Conservation (phyloP, 2,329 filamentous ascomycete species). For the Aspergillus cejpii region DNA sequence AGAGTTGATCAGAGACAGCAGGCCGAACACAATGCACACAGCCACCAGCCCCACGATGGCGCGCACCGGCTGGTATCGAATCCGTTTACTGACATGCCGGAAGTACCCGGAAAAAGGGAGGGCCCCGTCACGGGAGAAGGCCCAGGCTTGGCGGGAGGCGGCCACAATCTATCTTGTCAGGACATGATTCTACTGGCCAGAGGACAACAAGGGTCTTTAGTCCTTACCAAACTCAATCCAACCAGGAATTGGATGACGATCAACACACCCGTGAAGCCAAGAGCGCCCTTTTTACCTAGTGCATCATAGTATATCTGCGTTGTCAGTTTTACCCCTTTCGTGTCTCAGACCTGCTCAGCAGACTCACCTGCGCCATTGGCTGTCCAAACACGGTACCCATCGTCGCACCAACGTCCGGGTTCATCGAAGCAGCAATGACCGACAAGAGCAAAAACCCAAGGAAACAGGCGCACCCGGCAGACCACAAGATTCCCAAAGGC, state of each 20-base stretch:
- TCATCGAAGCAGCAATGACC: conserved; percentile 53
- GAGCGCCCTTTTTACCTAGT: conserved; percentile 52
- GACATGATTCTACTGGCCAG: background rate
- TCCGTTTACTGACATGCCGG: conserved; percentile 48
- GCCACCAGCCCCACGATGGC: conserved; percentile 51
- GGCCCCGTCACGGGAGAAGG: conserved; percentile 57
- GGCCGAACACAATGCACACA: conserved; percentile 48
- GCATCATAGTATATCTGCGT: conserved; percentile 54
- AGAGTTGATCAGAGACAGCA: conserved; percentile 53
- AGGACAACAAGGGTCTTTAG: too few species aligned
- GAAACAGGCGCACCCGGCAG: conserved; percentile 46
- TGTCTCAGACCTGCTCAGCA: too few species aligned
- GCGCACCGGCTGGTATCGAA: conserved; percentile 54
- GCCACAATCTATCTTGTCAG: conserved; percentile 43
- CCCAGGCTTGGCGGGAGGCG: conserved; percentile 56
- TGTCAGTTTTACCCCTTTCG: background rate
- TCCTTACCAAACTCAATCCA: conserved; percentile 48
- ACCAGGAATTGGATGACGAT: conserved; percentile 59
- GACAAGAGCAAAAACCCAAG: conserved; percentile 54
- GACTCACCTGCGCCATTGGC: conserved; percentile 47
- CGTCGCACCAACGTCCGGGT: conserved; percentile 46
- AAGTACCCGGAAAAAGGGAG: conserved; percentile 55
- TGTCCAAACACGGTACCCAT: conserved; percentile 50
- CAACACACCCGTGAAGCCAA: conserved; percentile 54
- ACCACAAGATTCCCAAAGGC: conserved; percentile 54